Evolutionary conservation across 2,329 filamentous ascomycete genomes (phyloP).

Genomic region (Venturia effusa): DNA sequence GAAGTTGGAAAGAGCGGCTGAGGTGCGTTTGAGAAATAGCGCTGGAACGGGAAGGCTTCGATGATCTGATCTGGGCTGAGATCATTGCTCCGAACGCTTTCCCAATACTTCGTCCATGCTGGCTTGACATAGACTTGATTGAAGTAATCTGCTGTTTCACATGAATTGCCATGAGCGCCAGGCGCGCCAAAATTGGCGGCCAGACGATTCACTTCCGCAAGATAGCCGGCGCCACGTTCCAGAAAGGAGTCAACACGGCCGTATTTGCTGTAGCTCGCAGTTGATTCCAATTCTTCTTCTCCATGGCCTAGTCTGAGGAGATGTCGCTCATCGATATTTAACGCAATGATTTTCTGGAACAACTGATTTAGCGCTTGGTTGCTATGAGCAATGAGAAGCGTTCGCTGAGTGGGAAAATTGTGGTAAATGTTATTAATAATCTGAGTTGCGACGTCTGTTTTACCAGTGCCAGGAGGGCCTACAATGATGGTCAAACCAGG

Average conservation of each 20-base stretch:
- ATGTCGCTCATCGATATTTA: slow-evolving; percentile 94
- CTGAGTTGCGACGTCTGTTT: slow-evolving; percentile 97
- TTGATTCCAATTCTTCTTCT: slow-evolving; percentile 83
- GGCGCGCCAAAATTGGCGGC: slow-evolving; percentile 76
- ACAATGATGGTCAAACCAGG: slow-evolving; percentile 90
- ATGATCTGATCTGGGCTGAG: slow-evolving; percentile 52
- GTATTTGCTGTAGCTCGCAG: slow-evolving; percentile 83
- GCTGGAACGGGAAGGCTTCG: slow-evolving; percentile 72
- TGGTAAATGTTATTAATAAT: slow-evolving; percentile 99
- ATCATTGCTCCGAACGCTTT: slow-evolving; percentile 46
- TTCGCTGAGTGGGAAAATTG: slow-evolving; percentile 89
- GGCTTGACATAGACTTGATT: slow-evolving; percentile 84
- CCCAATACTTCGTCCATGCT: slow-evolving; percentile 76
- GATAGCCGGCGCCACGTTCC: slow-evolving; percentile 68
- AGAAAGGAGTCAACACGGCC: slow-evolving; percentile 92
- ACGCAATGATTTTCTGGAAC: slow-evolving; percentile 92
- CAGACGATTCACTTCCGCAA: slow-evolving; percentile 76
- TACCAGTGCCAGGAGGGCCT: slow-evolving; percentile 90
- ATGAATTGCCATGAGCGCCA: slow-evolving; percentile 90
- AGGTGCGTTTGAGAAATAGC: slow-evolving; percentile 78
- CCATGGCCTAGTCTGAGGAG: slow-evolving; percentile 86
- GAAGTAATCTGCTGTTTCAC: slow-evolving; percentile 96
- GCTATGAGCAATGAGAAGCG: slow-evolving; percentile 86
- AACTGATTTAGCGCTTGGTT: slow-evolving; percentile 97
- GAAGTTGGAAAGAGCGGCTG: slow-evolving; percentile 69